Conservation (phyloP, 257 asterid genomes). For the Petunia axillaris region DNA sequence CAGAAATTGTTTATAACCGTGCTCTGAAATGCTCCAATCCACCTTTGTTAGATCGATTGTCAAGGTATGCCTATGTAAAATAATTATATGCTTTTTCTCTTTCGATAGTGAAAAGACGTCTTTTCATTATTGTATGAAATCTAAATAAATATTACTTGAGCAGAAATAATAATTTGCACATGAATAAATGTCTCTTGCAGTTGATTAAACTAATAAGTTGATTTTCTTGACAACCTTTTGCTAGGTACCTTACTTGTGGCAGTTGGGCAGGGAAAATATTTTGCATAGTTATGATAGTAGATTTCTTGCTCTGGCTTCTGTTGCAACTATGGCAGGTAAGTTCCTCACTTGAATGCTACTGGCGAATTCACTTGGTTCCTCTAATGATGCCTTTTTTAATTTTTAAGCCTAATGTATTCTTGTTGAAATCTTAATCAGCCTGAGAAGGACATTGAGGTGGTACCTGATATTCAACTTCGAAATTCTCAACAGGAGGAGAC, state of each 20-base stretch:
- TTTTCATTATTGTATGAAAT: slow-evolving; percentile 1
- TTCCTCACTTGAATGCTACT: not conserved
- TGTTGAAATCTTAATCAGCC: slow-evolving; percentile 51
- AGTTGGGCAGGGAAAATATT: slow-evolving; percentile 98
- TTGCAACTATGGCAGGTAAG: slow-evolving; percentile 82
- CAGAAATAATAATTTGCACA: not conserved
- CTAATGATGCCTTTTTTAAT: not conserved
- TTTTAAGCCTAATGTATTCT: not conserved
- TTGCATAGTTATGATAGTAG: slow-evolving; percentile 82
- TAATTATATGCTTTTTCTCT: not conserved
- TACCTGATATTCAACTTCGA: slow-evolving; percentile 56
- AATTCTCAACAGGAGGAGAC: slow-evolving; percentile 39
- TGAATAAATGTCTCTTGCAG: slow-evolving; percentile 13
- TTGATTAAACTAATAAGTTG: not conserved
- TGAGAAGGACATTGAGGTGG: slow-evolving; percentile 75
- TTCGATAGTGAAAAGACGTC: not conserved
- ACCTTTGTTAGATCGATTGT: slow-evolving; percentile 68
- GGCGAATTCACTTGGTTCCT: not conserved
- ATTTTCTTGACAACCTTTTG: slow-evolving; percentile 17
- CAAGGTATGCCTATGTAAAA: slow-evolving; percentile 54
- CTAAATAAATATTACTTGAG: slow-evolving; percentile 1
- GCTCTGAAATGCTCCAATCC: slow-evolving; percentile 80
- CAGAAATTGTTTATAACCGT: slow-evolving; percentile 83
- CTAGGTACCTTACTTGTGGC: slow-evolving; percentile 88
- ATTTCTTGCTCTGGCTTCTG: slow-evolving; percentile 71